phyloP scores from a whole-genome alignment of 75 land plant genomes.

The Pinus albicaulis region DNA sequence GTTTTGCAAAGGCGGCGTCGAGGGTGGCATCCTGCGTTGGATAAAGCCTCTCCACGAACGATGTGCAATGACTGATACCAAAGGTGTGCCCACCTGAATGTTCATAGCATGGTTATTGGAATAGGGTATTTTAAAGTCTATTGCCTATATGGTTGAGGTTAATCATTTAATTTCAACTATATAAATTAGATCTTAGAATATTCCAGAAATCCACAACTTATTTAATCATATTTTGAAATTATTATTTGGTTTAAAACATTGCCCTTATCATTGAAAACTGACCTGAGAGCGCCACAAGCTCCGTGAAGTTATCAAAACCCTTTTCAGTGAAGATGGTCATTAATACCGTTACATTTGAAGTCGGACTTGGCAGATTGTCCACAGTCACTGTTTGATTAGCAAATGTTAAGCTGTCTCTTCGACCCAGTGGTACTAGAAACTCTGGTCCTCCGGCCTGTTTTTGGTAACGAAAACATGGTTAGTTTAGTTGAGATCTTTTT shows the following conservation, averaged over 20 bases:
- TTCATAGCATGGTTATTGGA: too few species aligned
- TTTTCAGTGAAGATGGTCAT: too few species aligned
- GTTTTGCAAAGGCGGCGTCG: slow-evolving; percentile 17
- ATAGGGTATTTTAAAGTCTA: too few species aligned
- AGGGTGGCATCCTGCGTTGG: background rate
- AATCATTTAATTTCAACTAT: too few species aligned
- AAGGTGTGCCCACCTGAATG: slow-evolving; percentile 20
- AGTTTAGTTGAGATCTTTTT: background rate
- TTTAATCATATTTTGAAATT: too few species aligned
- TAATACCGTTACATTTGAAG: background rate
- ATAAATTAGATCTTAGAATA: too few species aligned
- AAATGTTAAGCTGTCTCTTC: background rate
- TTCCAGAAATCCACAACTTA: too few species aligned
- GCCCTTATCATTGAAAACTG: too few species aligned
- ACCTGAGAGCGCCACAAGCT: slow-evolving; percentile 3
- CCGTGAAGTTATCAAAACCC: background rate
- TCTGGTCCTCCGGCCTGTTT: background rate
- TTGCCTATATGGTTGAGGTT: too few species aligned
- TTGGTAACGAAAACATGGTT: too few species aligned
- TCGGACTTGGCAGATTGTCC: background rate
- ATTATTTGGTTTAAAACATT: too few species aligned
- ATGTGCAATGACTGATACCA: slow-evolving; percentile 22
- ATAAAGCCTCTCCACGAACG: slow-evolving; percentile 11
- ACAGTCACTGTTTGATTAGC: background rate
- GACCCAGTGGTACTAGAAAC: background rate